phyloP scores from a whole-genome alignment of 257 asterid species.

The Hygrophila difformis region DNA sequence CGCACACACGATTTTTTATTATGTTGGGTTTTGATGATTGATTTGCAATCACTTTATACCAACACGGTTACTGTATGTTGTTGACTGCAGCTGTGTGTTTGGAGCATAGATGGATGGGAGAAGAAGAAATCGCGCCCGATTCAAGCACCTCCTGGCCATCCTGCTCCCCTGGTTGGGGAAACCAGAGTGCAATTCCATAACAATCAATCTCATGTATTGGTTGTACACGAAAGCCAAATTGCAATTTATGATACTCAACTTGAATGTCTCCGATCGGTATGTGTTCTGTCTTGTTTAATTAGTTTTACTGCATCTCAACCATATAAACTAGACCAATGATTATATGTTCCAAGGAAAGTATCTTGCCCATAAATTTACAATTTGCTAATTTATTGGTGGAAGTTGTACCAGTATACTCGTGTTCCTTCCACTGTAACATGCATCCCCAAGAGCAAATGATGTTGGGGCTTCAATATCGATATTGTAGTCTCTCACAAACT shows the following conservation, averaged over 20 bases:
- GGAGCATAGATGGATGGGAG: constrained; percentile 98
- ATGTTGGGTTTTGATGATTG: constrained; percentile 2
- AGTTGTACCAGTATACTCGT: too few relatives aligned
- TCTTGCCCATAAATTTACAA: too few relatives aligned
- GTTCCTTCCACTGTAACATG: too few relatives aligned
- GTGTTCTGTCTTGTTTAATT: constrained; percentile 18
- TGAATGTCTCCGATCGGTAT: constrained; percentile 75
- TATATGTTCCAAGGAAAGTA: too few relatives aligned
- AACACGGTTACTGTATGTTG: constrained; percentile 8
- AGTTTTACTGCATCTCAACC: too few relatives aligned
- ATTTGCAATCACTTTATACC: not conserved
- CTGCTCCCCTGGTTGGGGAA: constrained; percentile 68
- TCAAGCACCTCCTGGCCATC: constrained; percentile 71
- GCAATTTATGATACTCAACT: constrained; percentile 84
- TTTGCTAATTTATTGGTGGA: too few relatives aligned
- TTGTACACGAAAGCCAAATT: constrained; percentile 88
- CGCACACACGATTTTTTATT: not conserved
- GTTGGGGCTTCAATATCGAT: too few relatives aligned
- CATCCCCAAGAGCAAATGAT: too few relatives aligned
- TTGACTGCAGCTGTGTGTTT: constrained; percentile 57
- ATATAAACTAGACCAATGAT: too few relatives aligned
- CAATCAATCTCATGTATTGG: constrained; percentile 84
- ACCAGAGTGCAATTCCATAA: constrained; percentile 91
- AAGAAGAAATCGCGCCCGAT: constrained; percentile 74
- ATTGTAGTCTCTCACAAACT: not conserved